Base-by-base conservation (phyloP, 2,329 filamentous ascomycete genomes). In the Hortaea sp. region DNA sequence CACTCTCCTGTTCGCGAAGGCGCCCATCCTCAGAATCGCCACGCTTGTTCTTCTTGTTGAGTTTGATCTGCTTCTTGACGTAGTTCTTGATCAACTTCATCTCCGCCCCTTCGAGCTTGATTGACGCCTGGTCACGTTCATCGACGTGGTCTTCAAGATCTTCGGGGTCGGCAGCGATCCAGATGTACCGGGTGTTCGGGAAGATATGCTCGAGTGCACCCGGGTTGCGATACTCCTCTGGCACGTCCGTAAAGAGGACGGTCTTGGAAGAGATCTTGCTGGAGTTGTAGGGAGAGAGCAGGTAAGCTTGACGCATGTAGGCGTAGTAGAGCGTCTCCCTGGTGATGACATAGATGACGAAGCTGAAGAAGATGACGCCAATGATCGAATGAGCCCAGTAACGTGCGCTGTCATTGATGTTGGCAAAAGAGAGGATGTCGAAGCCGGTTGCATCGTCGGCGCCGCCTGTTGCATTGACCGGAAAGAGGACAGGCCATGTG, bases 401-500 rank as follows among this genome's bases (percentile, higher is more conserved):
- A 31, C 67, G 63, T 30, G 63, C 64, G 3, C 52, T 51, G 5
- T 53, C 51, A n/a, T 62, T 66, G 5, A 65, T 61, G 49, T 72
- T 69, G 59, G 50, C 53, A 50, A 61, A 59, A 2, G 57, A 55
- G n/a, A 62, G 49, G 6, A 55, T 54, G 38, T 59, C 56, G 6
- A 63, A 47, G 12, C 58, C 57, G 12, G 67, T 72, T 1, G 63
- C 64, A 51, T 71, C 69, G 61, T 72, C 61, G n/a, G n/a, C n/a
- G n/a, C 11, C 6, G 13, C 4, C 9, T 35, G 9, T 35, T n/a
- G 32, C 32, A 7, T 12, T 45, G 40, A 34, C 43, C 1, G 68
- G 68, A 46, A 73, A 69, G 5, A 73, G 55, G n/a, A 73, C 56
- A 0, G 69, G 66, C 65, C 69, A 70, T 1, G 68, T 71, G 52